These are phyloP conservation scores for Panaeolus cyanescens DNA, from an alignment of 768 basidiomycete genomes.

Conservation along the genomic window DNA sequence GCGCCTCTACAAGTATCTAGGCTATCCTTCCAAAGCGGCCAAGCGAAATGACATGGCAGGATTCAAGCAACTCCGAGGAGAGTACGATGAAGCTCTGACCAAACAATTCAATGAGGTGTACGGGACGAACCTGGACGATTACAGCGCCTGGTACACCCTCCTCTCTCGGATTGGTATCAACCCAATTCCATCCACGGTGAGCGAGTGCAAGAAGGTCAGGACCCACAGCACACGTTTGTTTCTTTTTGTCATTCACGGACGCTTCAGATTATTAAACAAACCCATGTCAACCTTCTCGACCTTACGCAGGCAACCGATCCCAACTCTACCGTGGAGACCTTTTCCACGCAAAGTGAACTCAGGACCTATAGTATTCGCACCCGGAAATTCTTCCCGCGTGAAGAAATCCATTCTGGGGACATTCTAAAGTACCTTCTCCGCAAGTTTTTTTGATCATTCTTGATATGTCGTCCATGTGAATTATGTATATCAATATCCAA, in stretches of 20 bases:
- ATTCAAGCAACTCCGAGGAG: conserved; percentile 13
- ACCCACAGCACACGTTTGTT: not conserved
- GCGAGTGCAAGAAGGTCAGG: conserved; percentile 27
- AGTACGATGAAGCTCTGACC: conserved; percentile 30
- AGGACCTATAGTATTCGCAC: not conserved
- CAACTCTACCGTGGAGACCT: not conserved
- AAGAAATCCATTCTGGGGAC: not conserved
- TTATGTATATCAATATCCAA: no score
- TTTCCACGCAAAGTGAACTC: not conserved
- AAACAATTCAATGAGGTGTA: conserved; percentile 33
- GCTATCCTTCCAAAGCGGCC: conserved; percentile 7
- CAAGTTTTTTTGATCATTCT: not conserved
- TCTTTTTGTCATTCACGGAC: not conserved
- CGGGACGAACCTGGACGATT: conserved; percentile 30
- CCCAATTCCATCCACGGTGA: conserved; percentile 27
- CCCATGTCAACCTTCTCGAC: not conserved
- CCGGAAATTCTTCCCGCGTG: not conserved
- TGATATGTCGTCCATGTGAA: no score
- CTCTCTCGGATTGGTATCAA: conserved; percentile 25
- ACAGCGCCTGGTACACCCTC: conserved; percentile 29
- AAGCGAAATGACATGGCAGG: conserved; percentile 7
- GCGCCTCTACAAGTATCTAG: conserved; percentile 17
- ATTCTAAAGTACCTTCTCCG: not conserved
- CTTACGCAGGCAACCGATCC: not conserved
- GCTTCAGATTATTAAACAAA: not conserved